Evolutionary conservation across 495 filamentous ascomycete species (phyloP).

Genomic region (Pyrenula massariospora): DNA sequence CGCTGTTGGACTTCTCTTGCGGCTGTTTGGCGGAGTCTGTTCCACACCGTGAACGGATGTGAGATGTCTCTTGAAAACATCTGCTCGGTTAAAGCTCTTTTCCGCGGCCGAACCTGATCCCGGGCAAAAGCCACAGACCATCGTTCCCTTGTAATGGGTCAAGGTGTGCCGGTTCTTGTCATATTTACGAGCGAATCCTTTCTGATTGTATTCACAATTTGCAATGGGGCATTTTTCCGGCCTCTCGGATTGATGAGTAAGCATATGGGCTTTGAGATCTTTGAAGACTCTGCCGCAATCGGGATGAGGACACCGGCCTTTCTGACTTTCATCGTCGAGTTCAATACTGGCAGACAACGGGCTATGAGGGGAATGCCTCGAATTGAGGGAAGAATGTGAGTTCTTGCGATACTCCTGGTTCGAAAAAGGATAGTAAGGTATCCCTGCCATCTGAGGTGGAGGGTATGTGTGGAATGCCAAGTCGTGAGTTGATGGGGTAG

Average conservation of each 20-base stretch:
- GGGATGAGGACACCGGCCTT: conserved; percentile 67
- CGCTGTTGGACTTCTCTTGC: conserved; percentile 60
- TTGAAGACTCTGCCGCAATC: conserved; percentile 90
- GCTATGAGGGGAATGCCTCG: conserved; percentile 42
- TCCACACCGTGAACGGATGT: conserved; percentile 91
- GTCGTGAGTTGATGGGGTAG: neutral
- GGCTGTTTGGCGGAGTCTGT: conserved; percentile 88
- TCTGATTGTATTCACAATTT: conserved; percentile 88
- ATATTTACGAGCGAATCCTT: conserved; percentile 95
- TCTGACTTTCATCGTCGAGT: conserved; percentile 52
- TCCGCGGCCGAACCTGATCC: conserved; percentile 84
- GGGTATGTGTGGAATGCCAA: neutral
- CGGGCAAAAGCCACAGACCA: conserved; percentile 98
- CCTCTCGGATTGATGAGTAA: conserved; percentile 87
- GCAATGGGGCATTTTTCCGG: conserved; percentile 95
- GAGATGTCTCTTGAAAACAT: conserved; percentile 96
- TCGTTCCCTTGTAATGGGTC: conserved; percentile 98
- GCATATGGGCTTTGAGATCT: conserved; percentile 88
- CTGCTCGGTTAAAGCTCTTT: conserved; percentile 97
- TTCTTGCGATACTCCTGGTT: neutral
- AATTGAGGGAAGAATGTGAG: conserved; percentile 44
- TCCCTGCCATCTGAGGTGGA: conserved; percentile 1
- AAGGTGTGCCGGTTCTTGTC: conserved; percentile 98
- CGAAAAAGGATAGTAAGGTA: conserved; percentile 2
- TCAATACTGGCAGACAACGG: conserved; percentile 38